Evolutionary conservation across 768 basidiomycete species (phyloP).

Genomic region (Lactifluus volemus): DNA sequence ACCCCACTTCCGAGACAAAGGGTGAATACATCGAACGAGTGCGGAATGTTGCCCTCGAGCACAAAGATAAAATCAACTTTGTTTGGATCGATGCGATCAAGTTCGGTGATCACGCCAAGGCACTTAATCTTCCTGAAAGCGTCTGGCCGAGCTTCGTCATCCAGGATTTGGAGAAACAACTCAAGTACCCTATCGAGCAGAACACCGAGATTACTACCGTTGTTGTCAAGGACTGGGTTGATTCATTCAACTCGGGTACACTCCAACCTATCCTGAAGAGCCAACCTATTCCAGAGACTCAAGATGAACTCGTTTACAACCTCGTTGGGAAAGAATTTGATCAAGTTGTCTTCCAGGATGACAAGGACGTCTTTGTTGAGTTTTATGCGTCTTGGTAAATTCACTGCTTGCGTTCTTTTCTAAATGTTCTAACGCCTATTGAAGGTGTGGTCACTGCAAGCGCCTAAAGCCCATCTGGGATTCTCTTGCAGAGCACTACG

Average conservation of each 20-base stretch:
- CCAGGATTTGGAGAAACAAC: constrained; percentile 73
- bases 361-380: constrained; percentile 93
- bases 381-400: constrained; percentile 94
- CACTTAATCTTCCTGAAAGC: constrained; percentile 75
- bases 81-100: constrained; percentile 97
- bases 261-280: constrained; percentile 84
- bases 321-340: constrained; percentile 90
- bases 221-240: constrained; percentile 50
- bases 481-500: constrained; percentile 77
- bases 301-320: constrained; percentile 74
- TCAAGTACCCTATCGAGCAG: constrained; percentile 86
- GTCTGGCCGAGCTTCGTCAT: constrained; percentile 94
- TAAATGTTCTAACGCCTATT: neutral
- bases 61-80: constrained; percentile 88
- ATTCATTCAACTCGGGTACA: constrained; percentile 59
- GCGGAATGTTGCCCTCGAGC: constrained; percentile 68
- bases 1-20: constrained; percentile 60
- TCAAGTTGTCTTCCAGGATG: constrained; percentile 72
- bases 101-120: constrained; percentile 93
- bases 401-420: constrained; percentile 4
- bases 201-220: constrained; percentile 48
- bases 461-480: constrained; percentile 95
- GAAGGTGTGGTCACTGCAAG: constrained; percentile 92
- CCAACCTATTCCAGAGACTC: constrained; percentile 72
- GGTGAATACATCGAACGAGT: constrained; percentile 58